Base-by-base conservation (phyloP, 345 rosid genomes). In the Camelina sativa region DNA sequence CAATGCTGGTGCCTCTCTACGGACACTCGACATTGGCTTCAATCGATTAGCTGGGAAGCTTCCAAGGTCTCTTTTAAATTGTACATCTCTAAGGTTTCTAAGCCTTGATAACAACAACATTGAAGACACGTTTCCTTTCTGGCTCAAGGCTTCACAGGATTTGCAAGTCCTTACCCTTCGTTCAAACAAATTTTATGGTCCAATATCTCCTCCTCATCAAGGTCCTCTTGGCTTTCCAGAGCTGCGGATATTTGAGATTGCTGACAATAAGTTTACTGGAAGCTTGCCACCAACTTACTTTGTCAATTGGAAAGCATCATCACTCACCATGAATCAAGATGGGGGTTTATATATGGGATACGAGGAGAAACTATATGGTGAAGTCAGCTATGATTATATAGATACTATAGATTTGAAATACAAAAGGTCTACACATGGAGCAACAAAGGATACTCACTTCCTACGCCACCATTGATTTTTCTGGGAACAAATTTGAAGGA, bases 261-360 rank as follows among this genome's bases (percentile, higher is more conserved):
- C 77, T 0, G 19, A 54, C 4, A 73, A 73, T 9, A 73, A 44
- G 0, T 73, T 73, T 35, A 64, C 38, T 0, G 77, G 77, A 20
- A 55, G 48, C 48, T 44, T 73, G 57, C 56, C 65, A 44, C 25
- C 65, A 64, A 54, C 5, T 6, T 73, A 43, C 57, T 73, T 73
- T 64, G 19, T 54, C 1, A 64, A 73, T 1, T 73, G 71, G 76
- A 53, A 53, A 61, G 61, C 61, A 38, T 35, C 67, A 22, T 60
- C 67, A 12, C 16, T 6, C 3, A 17, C 2, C 0, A 46, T 46
- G 40, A 16, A 65, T 11, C 1, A 17, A 47, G n/a, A 17, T 16
- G 28, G 7, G 1, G 4, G 7, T 16, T 1, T 65, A 30, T 65
- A 65, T 65, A 65, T 65, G 69, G 6, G 0, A 11, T 0, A 40